A percentile compares a stretch with the other conserved stretches of the same genome.
Conservation (phyloP, 202 grass and related monocot genomes). For the Saccharum hybrid region DNA sequence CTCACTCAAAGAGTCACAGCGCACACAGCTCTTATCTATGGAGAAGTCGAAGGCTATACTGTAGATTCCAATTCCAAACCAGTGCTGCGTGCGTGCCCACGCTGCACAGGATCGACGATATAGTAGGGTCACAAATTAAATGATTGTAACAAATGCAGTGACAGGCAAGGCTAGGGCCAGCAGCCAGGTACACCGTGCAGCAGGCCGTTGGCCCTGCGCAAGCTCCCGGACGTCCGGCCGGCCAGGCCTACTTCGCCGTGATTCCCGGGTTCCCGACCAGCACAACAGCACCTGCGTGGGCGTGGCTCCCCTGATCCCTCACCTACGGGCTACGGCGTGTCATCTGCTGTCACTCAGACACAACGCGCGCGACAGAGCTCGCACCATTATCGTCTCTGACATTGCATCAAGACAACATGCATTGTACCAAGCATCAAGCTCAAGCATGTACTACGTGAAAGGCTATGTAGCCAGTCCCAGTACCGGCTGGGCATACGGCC, state of each 20-base stretch:
- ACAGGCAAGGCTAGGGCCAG: neutral
- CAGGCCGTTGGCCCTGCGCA: too few relatives aligned
- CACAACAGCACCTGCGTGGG: neutral
- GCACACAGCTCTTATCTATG: neutral
- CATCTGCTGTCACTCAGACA: neutral
- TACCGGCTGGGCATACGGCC: neutral
- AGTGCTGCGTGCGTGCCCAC: too few relatives aligned
- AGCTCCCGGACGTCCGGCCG: neutral
- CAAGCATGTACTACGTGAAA: neutral
- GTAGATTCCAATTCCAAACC: too few relatives aligned
- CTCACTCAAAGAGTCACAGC: too few relatives aligned
- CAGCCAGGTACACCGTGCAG: too few relatives aligned
- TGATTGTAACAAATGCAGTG: neutral
- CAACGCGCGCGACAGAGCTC: neutral
- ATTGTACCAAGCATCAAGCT: neutral
- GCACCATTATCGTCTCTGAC: neutral
- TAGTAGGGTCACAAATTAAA: neutral
- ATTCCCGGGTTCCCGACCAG: conserved; percentile 12
- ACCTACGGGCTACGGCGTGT: neutral
- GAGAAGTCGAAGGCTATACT: neutral
- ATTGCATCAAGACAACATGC: neutral
- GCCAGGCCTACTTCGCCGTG: neutral
- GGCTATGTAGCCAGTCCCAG: neutral
- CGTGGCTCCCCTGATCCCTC: neutral
- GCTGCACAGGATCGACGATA: too few relatives aligned